Evolutionary conservation across 768 basidiomycete genomes (phyloP), one percentile per base, ranked within the genome.

Genomic region (Mycena maculata): DNA sequence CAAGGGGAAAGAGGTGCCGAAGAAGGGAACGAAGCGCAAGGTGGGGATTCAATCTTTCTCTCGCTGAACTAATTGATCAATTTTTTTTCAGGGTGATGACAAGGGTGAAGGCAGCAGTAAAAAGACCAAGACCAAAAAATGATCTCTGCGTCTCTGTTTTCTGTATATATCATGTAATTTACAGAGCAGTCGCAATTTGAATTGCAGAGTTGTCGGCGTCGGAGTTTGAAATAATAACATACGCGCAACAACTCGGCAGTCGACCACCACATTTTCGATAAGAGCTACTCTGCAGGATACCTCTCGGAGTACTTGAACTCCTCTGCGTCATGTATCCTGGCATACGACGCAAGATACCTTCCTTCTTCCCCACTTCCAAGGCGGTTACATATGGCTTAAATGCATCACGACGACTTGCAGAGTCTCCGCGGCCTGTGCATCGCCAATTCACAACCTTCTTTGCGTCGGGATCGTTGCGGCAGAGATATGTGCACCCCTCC

Each of bases 391-490:
- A 89, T 78, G 86, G 87, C 58, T 72, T 88, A 52, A 80, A 84
- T 59, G 75, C 80, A 20, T 79, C 85, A n/a, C 76, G 81, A 65
- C 79, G 78, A 52, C 77, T 70, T 20, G 52, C 66, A 22, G 65
- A 78, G 49, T 61, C 74, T 13, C 62, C 78, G 9, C 78, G 87
- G 58, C 85, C 87, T 1, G 78, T 83, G 15, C 88, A 86, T 73
- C 85, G 87, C 55, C 89, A 88, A 66, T 87, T 86, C 70, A 83
- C 84, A 22, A 90, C 89, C 11, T 80, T 87, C 59, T 75, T 87
- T 67, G 85, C 87, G 11, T 84, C 85, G 33, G 83, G 84, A n/a
- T 84, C 84, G 16, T 79, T 88, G 20, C 83, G 88, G 39, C 77
- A 82, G 60, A 82, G 85, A 33, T 84, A 87, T 76, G 76, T 83